phyloP scores from a whole-genome alignment of 2,329 filamentous ascomycete species.

The Purpureocillium lavendulum region DNA sequence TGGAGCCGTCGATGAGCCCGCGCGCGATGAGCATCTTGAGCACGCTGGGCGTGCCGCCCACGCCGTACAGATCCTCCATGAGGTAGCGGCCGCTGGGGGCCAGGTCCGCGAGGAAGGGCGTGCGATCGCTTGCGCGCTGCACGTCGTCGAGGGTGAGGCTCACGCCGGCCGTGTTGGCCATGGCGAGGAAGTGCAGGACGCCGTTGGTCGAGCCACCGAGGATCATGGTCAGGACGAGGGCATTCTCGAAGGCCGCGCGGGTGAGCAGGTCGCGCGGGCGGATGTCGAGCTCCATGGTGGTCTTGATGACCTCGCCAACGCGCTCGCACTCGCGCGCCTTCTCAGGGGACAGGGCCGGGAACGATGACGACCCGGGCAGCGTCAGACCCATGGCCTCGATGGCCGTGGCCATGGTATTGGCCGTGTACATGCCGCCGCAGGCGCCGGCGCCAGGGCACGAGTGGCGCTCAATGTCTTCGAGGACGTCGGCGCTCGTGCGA shows the following conservation, averaged over 20 bases:
- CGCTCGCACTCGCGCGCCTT: constrained; percentile 84
- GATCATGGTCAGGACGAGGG: constrained; percentile 82
- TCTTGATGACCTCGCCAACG: constrained; percentile 67
- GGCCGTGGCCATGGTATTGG: constrained; percentile 84
- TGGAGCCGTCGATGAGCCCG: constrained; percentile 65
- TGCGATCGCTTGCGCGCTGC: constrained; percentile 71
- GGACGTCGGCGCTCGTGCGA: constrained; percentile 66
- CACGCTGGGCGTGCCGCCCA: constrained; percentile 78
- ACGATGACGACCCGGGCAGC: constrained; percentile 76
- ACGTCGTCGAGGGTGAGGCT: constrained; percentile 73
- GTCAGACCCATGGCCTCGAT: constrained; percentile 86
- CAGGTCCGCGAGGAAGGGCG: constrained; percentile 79
- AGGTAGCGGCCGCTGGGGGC: constrained; percentile 77
- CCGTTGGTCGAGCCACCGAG: constrained; percentile 87
- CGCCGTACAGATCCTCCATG: constrained; percentile 80
- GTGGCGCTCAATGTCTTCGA: constrained; percentile 73
- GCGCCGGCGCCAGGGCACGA: constrained; percentile 59
- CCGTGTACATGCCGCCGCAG: constrained; percentile 82
- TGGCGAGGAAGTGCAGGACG: constrained; percentile 81
- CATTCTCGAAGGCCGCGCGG: constrained; percentile 76
- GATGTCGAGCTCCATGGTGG: constrained; percentile 76
- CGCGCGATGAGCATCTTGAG: constrained; percentile 77
- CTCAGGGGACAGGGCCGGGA: constrained; percentile 69
- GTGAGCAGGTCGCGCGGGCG: constrained; percentile 74
- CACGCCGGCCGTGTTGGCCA: constrained; percentile 79